Evolutionary conservation across 495 filamentous ascomycete species (phyloP).

Genomic region (Hypoxylon lenormandii): DNA sequence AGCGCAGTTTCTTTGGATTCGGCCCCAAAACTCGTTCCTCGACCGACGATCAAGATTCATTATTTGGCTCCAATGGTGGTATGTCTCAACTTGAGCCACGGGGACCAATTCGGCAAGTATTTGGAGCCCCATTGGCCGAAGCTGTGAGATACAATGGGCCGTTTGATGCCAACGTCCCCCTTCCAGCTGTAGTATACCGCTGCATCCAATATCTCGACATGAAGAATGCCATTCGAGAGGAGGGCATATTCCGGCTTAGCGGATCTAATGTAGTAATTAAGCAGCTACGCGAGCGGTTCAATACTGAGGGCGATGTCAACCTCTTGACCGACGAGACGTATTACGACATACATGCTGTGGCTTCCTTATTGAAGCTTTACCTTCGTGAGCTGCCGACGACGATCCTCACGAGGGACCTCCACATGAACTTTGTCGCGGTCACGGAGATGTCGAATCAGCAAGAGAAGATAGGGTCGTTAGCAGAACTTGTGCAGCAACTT

Average conservation of each 20-base stretch:
- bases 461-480: conserved; percentile 85
- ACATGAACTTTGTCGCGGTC: conserved; percentile 86
- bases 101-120: conserved; percentile 76
- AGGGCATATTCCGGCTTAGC: conserved; percentile 95
- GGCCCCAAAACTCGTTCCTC: conserved; percentile 68
- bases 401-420: conserved; percentile 89
- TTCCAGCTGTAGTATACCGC: conserved; percentile 96
- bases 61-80: conserved; percentile 56
- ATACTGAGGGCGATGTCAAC: conserved; percentile 92
- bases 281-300: conserved; percentile 88
- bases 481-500: conserved; percentile 83
- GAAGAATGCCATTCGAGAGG: conserved; percentile 84
- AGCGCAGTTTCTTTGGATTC: conserved; percentile 95
- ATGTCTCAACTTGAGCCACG: conserved; percentile 59
- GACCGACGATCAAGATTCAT: conserved; percentile 61
- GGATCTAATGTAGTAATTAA: conserved; percentile 96
- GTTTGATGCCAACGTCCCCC: conserved; percentile 72
- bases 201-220: conserved; percentile 92
- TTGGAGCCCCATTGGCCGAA: conserved; percentile 86
- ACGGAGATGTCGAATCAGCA: conserved; percentile 80
- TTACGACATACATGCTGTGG: conserved; percentile 96
- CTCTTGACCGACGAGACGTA: conserved; percentile 84
- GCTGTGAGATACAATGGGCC: conserved; percentile 85
- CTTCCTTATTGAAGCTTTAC: conserved; percentile 92
- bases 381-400: conserved; percentile 90